Conservation (phyloP, 164 flowering plant genomes). For the grape (Vitis vinifera) region DNA sequence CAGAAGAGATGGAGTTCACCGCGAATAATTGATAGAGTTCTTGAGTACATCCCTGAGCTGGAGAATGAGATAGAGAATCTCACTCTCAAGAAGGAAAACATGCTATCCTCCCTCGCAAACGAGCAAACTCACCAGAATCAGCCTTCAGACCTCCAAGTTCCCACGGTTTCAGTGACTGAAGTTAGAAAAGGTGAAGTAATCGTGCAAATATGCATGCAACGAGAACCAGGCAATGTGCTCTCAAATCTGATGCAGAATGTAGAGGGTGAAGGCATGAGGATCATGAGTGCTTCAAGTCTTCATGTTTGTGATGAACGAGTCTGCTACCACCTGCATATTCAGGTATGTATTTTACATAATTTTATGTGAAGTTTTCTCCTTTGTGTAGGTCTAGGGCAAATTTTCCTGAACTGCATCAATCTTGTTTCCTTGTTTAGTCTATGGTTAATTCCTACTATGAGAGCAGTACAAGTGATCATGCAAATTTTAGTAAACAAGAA, state of each 20-base stretch:
- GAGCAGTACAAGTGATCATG: no score
- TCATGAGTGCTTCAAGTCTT: constrained; percentile 21
- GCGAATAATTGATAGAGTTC: constrained; percentile 25
- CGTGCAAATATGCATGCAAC: constrained; percentile 27
- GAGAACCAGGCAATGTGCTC: constrained; percentile 1
- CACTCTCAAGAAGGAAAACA: constrained; percentile 18
- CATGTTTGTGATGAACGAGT: constrained; percentile 20
- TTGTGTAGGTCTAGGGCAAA: background rate
- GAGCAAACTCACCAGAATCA: background rate
- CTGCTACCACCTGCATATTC: constrained; percentile 29
- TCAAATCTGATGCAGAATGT: constrained; percentile 16
- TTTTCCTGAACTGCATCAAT: no score
- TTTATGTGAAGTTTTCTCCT: background rate
- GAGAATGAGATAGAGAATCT: constrained; percentile 33
- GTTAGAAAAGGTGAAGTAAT: constrained; percentile 24
- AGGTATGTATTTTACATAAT: constrained; percentile 17
- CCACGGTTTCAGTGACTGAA: constrained; percentile 23
- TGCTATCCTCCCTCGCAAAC: constrained; percentile 1
- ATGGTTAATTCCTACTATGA: no score
- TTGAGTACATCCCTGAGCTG: constrained; percentile 38
- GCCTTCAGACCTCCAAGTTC: background rate
- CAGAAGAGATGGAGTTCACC: constrained; percentile 42
- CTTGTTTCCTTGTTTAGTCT: no score
- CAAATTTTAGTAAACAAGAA: no score
- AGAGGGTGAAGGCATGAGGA: constrained; percentile 20